phyloP scores from a whole-genome alignment of 257 asterid genomes.

The Capsicum chinense region DNA sequence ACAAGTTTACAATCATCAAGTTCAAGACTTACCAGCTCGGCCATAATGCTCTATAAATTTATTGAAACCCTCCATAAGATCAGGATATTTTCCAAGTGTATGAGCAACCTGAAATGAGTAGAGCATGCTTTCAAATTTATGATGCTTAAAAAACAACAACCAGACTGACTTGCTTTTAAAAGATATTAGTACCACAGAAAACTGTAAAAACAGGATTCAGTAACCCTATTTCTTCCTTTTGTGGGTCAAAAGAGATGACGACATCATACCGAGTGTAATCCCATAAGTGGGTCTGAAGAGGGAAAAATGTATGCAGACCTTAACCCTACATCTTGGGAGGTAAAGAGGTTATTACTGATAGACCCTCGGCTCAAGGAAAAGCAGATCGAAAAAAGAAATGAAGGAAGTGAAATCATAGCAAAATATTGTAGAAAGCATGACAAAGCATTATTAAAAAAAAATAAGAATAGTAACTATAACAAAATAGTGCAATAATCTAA shows the following conservation, averaged over 20 bases:
- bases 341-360: no score
- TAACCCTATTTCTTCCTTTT: not conserved
- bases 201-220: not conserved
- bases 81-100: constrained; percentile 83
- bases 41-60: constrained; percentile 85
- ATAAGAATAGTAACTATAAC: no score
- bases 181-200: not conserved
- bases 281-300: no score
- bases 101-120: constrained; percentile 64
- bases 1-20: constrained; percentile 30
- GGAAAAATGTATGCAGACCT: no score
- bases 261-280: no score
- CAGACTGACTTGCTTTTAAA: not conserved
- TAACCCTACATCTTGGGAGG: no score
- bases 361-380: no score
- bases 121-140: not conserved
- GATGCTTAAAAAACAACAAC: not conserved
- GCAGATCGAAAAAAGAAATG: no score
- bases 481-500: no score
- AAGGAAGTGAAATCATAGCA: no score
- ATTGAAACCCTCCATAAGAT: constrained; percentile 87
- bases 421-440: not conserved
- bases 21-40: constrained; percentile 65
- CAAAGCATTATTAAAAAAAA: not conserved
- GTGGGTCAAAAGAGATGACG: not conserved